Percentiles rank a stretch among this genome's conserved stretches.
These are phyloP conservation scores for Purpureocillium takamizusanense DNA, from an alignment of 2,329 filamentous ascomycete species.

Conservation along the genomic window DNA sequence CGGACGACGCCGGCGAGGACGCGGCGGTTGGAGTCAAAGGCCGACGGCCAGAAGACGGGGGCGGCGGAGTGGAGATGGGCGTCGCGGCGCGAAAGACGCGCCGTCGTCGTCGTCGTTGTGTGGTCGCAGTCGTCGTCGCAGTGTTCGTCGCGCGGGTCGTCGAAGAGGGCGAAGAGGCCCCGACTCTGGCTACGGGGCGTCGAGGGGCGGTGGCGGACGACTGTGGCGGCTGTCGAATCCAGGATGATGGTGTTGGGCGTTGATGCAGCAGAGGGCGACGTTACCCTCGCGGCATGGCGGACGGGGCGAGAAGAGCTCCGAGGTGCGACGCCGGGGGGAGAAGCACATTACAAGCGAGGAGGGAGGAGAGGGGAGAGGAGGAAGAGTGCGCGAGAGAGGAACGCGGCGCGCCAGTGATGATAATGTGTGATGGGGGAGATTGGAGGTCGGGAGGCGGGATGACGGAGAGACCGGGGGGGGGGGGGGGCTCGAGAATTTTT, in stretches of 20 bases:
- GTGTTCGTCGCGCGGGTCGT: too few relatives aligned
- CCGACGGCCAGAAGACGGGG: constrained; percentile 34
- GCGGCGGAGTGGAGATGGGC: constrained; percentile 33
- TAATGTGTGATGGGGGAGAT: too few relatives aligned
- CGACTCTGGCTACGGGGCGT: constrained; percentile 5
- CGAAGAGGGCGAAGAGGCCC: constrained; percentile 11
- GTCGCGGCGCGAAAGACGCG: constrained; percentile 39
- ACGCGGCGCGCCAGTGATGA: not conserved
- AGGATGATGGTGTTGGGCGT: constrained; percentile 36
- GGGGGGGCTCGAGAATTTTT: constrained; percentile 3
- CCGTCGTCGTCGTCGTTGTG: constrained; percentile 13
- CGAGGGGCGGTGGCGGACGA: constrained; percentile 7
- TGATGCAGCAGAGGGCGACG: constrained; percentile 43
- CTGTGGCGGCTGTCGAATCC: constrained; percentile 42
- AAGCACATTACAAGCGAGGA: constrained; percentile 5
- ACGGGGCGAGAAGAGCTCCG: constrained; percentile 9
- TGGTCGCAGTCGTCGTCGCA: too few relatives aligned
- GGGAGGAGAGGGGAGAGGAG: constrained; percentile 4
- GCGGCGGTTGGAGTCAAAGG: constrained; percentile 36
- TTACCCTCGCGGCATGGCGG: constrained; percentile 49
- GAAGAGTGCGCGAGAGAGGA: constrained; percentile 7
- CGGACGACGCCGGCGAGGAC: constrained; percentile 48
- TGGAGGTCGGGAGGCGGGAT: too few relatives aligned
- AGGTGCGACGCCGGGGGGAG: constrained; percentile 2
- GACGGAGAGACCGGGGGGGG: not conserved